Conservation (phyloP, 2,329 filamentous ascomycete genomes). For the Canariomyces notabilis region DNA sequence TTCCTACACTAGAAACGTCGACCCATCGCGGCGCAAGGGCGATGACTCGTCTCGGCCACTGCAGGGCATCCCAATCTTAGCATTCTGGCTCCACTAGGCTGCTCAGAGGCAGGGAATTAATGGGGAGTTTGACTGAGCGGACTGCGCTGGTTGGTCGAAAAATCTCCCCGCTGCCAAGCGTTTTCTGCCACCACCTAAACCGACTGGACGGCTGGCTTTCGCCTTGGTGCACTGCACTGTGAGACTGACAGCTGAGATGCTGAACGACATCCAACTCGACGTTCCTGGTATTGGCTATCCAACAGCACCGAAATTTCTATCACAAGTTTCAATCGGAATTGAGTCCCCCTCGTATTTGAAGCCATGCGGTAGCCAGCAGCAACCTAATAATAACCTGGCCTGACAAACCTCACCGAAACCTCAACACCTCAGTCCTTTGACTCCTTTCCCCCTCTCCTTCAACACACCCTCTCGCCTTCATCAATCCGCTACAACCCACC, state of each 20-base stretch:
- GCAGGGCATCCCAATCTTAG: background rate
- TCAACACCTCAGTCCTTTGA: background rate
- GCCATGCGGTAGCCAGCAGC: background rate
- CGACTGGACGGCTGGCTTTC: too few relatives aligned
- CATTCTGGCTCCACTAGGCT: background rate
- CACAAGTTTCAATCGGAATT: too few relatives aligned
- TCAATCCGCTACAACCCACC: background rate
- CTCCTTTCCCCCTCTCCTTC: background rate
- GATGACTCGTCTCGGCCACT: slow-evolving; percentile 20
- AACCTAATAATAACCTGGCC: too few relatives aligned
- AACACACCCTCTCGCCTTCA: background rate
- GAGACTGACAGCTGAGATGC: too few relatives aligned
- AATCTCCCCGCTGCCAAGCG: background rate
- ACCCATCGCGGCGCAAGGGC: background rate
- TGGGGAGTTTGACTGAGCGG: slow-evolving; percentile 6
- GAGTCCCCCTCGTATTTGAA: background rate
- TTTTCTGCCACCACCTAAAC: too few relatives aligned
- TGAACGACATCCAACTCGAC: too few relatives aligned
- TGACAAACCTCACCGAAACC: background rate
- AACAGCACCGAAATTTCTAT: too few relatives aligned
- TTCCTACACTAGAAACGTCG: background rate
- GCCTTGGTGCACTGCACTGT: too few relatives aligned
- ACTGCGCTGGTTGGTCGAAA: slow-evolving; percentile 16
- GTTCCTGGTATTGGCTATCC: too few relatives aligned
- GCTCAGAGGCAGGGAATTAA: background rate